These are phyloP conservation scores for Begonia loranthoides DNA, from an alignment of 306 rosid genomes.

Conservation along the genomic window DNA sequence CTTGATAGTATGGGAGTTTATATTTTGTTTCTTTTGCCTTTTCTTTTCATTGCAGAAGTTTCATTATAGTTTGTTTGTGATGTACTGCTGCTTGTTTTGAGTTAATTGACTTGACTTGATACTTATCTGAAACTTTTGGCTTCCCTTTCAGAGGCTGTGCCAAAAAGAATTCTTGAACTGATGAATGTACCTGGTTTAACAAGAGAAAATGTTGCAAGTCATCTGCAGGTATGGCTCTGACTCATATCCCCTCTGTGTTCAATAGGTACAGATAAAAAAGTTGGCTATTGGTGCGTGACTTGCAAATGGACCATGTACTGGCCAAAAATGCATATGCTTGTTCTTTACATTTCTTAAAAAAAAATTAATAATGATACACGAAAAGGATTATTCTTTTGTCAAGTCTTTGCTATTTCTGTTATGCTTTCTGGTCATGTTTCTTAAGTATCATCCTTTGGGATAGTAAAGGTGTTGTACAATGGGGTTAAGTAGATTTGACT, in stretches of 20 bases:
- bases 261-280: no score
- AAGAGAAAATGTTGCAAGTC: constrained; percentile 65
- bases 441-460: no score
- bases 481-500: no score
- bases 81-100: not conserved
- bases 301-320: no score
- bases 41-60: not conserved
- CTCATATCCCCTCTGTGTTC: not conserved
- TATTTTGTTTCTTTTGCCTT: not conserved
- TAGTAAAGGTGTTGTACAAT: no score
- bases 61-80: not conserved
- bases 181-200: constrained; percentile 54
- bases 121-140: not conserved
- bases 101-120: not conserved
- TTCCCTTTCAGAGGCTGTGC: constrained; percentile 53
- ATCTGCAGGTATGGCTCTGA: constrained; percentile 40
- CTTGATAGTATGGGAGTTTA: constrained; percentile 41
- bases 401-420: no score
- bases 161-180: constrained; percentile 47
- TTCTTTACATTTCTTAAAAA: no score
- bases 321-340: no score
- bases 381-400: no score
- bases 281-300: no score
- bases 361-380: no score
- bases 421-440: no score